A percentile compares a stretch with the other conserved stretches of the same genome.
Evolutionary conservation across 176 grass and related monocot species (phyloP).

Genomic region (Raddia guianensis): DNA sequence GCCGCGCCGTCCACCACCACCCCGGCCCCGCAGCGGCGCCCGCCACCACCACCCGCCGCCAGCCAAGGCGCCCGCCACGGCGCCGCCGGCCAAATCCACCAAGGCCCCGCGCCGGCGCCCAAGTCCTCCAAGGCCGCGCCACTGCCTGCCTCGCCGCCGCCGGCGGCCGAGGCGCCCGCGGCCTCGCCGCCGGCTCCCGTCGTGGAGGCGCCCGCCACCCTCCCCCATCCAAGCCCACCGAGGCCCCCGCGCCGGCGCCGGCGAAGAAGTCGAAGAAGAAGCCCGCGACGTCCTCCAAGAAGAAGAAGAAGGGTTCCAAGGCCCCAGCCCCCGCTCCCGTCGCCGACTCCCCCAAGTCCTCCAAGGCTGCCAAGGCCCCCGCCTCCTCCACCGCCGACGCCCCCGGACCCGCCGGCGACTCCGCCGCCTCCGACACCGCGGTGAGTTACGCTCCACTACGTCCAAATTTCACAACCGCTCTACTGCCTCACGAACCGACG

Average conservation of each 20-base stretch:
- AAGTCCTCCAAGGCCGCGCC: neutral
- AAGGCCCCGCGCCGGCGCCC: slow-evolving; percentile 16
- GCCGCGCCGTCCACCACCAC: slow-evolving; percentile 37
- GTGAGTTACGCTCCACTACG: neutral
- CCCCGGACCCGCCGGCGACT: slow-evolving; percentile 40
- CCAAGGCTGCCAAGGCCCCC: slow-evolving; percentile 45
- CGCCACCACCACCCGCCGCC: slow-evolving; percentile 34
- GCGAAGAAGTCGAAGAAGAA: slow-evolving; percentile 59
- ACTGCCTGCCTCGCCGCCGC: neutral
- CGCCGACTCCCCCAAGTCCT: slow-evolving; percentile 27
- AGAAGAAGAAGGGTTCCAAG: slow-evolving; percentile 65
- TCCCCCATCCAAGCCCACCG: slow-evolving; percentile 40
- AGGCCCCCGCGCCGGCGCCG: slow-evolving; percentile 55
- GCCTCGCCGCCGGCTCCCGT: slow-evolving; percentile 28
- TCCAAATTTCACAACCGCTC: neutral
- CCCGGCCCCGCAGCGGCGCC: slow-evolving; percentile 33
- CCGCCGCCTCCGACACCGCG: slow-evolving; percentile 37
- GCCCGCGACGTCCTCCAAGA: slow-evolving; percentile 30
- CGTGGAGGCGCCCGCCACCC: slow-evolving; percentile 1
- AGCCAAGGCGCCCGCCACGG: slow-evolving; percentile 42
- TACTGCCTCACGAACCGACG: neutral
- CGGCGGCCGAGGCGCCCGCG: neutral
- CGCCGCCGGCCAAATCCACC: slow-evolving; percentile 34
- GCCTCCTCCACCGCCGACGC: slow-evolving; percentile 18
- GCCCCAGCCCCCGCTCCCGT: slow-evolving; percentile 50